Conservation (phyloP, 2,329 filamentous ascomycete species). For the Hawksworthiomyces lignivorus region DNA sequence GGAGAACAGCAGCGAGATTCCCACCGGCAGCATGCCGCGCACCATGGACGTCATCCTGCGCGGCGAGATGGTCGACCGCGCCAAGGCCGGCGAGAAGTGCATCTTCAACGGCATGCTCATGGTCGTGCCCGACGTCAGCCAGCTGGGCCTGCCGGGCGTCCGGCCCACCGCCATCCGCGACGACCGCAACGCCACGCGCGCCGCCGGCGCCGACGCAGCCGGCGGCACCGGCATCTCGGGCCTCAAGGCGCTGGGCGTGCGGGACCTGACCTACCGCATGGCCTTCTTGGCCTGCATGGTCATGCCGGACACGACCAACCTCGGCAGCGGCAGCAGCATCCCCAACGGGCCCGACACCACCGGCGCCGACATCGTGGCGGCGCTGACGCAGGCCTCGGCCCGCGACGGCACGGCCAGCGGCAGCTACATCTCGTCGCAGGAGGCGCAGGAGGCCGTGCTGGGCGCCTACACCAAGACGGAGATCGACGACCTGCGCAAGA, state of each 20-base stretch:
- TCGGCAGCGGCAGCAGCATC: constrained; percentile 60
- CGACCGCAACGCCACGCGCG: constrained; percentile 63
- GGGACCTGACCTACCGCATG: constrained; percentile 88
- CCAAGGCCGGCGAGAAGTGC: constrained; percentile 96
- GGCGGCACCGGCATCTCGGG: constrained; percentile 81
- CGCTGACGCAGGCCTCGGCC: constrained; percentile 65
- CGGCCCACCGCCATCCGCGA: constrained; percentile 79
- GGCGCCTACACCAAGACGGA: constrained; percentile 78
- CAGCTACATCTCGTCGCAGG: constrained; percentile 57
- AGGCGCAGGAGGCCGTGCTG: constrained; percentile 80
- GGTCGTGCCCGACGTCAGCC: constrained; percentile 93
- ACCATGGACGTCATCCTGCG: constrained; percentile 96
- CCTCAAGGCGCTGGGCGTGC: constrained; percentile 85
- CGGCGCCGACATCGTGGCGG: constrained; percentile 75
- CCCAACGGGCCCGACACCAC: constrained; percentile 43
- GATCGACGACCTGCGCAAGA: constrained; percentile 81
- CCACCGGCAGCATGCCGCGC: constrained; percentile 95
- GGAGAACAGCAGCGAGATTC: constrained; percentile 97
- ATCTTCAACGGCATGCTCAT: constrained; percentile 96
- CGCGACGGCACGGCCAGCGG: constrained; percentile 46
- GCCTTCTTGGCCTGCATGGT: constrained; percentile 98
- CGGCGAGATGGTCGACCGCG: constrained; percentile 94
- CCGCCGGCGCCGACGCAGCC: constrained; percentile 70
- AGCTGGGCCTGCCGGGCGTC: constrained; percentile 81
- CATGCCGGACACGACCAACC: constrained; percentile 74